phyloP scores from a whole-genome alignment of 495 filamentous ascomycete species.

The Cercophora samala region DNA sequence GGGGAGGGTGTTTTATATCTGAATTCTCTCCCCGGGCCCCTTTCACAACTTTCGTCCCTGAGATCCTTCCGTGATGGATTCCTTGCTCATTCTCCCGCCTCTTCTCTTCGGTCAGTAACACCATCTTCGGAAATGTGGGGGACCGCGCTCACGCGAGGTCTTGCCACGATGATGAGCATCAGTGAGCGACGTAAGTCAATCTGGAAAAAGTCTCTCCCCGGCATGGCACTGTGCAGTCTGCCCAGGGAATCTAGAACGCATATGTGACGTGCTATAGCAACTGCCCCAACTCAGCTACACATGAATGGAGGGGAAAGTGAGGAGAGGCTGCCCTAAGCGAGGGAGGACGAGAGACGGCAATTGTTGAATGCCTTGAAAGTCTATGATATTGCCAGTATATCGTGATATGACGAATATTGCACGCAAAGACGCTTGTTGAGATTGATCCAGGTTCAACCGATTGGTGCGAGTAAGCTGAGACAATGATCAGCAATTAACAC shows the following conservation, averaged over 20 bases:
- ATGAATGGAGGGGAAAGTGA: conserved; percentile 4
- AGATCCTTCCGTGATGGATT: no score
- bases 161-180: neutral
- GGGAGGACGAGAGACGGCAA: neutral
- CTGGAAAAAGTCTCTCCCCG: neutral
- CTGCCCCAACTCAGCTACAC: no score
- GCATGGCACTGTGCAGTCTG: neutral
- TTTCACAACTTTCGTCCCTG: no score
- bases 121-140: neutral
- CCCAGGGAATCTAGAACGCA: neutral
- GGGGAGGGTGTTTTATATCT: neutral
- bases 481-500: neutral
- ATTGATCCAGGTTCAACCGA: neutral
- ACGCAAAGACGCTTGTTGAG: neutral
- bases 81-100: neutral
- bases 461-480: conserved; percentile 4
- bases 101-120: neutral
- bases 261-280: neutral
- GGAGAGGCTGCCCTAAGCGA: neutral
- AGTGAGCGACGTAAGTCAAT: neutral
- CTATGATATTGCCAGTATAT: conserved; percentile 4
- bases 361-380: neutral
- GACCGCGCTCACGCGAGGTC: neutral
- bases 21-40: neutral
- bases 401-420: neutral